phyloP scores from a whole-genome alignment of 2,329 filamentous ascomycete species.

The Neonectria hederae region DNA sequence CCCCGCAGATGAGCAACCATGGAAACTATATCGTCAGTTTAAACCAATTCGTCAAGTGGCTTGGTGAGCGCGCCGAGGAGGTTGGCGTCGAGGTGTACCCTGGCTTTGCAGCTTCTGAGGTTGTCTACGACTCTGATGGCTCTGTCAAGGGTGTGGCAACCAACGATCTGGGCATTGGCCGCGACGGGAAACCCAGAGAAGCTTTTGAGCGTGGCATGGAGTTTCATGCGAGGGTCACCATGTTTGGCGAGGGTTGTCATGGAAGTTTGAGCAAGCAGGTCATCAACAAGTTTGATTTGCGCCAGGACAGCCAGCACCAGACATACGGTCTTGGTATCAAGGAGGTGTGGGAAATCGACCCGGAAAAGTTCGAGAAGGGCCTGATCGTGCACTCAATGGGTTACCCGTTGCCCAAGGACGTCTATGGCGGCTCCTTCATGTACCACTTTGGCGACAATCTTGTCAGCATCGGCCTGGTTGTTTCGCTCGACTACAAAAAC shows the following conservation, averaged over 20 bases:
- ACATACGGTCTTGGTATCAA: conserved; percentile 96
- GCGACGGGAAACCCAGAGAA: conserved; percentile 86
- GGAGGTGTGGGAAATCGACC: conserved; percentile 96
- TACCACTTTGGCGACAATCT: conserved; percentile 99
- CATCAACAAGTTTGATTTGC: conserved; percentile 90
- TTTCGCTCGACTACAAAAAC: conserved; percentile 94
- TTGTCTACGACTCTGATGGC: conserved; percentile 86
- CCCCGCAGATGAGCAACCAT: conserved; percentile 97
- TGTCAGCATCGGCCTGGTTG: conserved; percentile 89
- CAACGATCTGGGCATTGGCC: conserved; percentile 87
- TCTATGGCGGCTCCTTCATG: conserved; percentile 98
- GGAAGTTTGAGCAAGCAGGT: conserved; percentile 95
- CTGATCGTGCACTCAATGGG: conserved; percentile 90
- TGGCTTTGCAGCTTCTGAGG: conserved; percentile 92
- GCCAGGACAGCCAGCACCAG: conserved; percentile 89
- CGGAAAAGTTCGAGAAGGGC: conserved; percentile 90
- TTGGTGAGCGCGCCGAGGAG: conserved; percentile 96
- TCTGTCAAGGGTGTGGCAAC: conserved; percentile 94
- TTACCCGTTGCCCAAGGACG: conserved; percentile 86
- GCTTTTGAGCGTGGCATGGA: conserved; percentile 97
- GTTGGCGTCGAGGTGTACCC: conserved; percentile 95
- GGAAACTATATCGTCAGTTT: conserved; percentile 98
- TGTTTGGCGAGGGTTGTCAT: conserved; percentile 95
- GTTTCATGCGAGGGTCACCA: conserved; percentile 90
- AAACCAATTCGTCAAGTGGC: conserved; percentile 95